Base-by-base conservation (phyloP, 495 filamentous ascomycete genomes). In the Penicillium psychrofluorescens region DNA sequence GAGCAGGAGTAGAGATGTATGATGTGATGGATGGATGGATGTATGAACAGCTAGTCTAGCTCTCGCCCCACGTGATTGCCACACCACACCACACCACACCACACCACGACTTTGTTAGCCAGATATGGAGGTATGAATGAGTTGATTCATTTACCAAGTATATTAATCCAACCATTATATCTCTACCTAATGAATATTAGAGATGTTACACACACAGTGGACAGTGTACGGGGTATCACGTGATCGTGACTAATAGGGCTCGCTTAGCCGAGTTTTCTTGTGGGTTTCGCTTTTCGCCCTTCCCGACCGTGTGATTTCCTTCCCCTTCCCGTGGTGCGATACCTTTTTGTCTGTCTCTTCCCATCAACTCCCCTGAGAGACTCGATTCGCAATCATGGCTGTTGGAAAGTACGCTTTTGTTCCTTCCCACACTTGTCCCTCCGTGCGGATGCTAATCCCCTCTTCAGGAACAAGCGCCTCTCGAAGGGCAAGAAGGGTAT, bases 401-500 rank as follows among this genome's bases (percentile, higher is more conserved):
- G 86, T 90, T 78, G 86, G 86, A 79, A 90, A 90, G 85, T 90
- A 74, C 76, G 85, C 77, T 50, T 36, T 47, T 56, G 43, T 40
- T 15, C 42, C 43, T 44, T 45, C 44, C 44, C 38, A 22, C 22
- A 2, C 22, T 22, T 22, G 22, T 22, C 22, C 2, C 22, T 4
- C 22, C 22, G 22, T 22, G 22, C 12, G 28, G 35, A 38, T 7
- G 44, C 41, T 53, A 45, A 57, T 43, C 34, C 60, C 28, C 29
- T 50, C 43, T 49, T 11, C 63, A 98, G 94, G 86, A 98, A 98
- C 81, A 97, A 98, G 88, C 86, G 92, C 72, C 81, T 98, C 77
- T 97, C 92, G 40, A 98, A 98, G 80, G 94, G 92, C 78, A 98
- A 98, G 88, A 98, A 98, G 83, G 92, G 92, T 68, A 82, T 98